Evolutionary conservation across 106 monocot species (phyloP).

Genomic region (Dendrobium catenatum): DNA sequence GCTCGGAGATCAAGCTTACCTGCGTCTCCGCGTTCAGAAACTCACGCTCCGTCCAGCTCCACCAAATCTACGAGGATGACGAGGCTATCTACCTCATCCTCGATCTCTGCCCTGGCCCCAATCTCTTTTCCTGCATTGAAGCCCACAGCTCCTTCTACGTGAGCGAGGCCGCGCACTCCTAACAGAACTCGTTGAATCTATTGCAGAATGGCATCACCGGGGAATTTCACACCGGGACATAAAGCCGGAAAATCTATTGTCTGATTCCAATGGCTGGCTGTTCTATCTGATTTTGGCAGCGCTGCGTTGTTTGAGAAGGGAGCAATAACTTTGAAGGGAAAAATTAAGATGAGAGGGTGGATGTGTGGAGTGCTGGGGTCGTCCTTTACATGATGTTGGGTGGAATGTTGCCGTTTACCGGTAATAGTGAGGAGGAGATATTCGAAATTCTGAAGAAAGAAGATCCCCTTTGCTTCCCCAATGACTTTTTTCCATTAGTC

Average conservation of each 20-base stretch:
- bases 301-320: slow-evolving; percentile 19
- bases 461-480: too few relatives aligned
- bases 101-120: slow-evolving; percentile 59
- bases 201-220: slow-evolving; percentile 45
- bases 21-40: slow-evolving; percentile 32
- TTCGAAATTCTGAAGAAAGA: too few relatives aligned
- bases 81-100: slow-evolving; percentile 43
- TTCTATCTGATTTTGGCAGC: slow-evolving; percentile 73
- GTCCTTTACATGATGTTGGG: too few relatives aligned
- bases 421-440: too few relatives aligned
- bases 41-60: slow-evolving; percentile 37
- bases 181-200: slow-evolving; percentile 34
- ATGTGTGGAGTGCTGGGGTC: too few relatives aligned
- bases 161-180: slow-evolving; percentile 32
- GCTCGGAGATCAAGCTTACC: slow-evolving; percentile 48
- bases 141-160: slow-evolving; percentile 29
- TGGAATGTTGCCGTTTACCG: too few relatives aligned
- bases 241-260: slow-evolving; percentile 76
- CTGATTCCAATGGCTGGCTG: slow-evolving; percentile 21
- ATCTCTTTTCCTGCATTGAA: slow-evolving; percentile 43
- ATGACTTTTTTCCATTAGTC: too few relatives aligned
- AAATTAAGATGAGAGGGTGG: too few relatives aligned
- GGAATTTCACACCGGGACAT: slow-evolving; percentile 78
- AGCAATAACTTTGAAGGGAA: not conserved
- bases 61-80: slow-evolving; percentile 55